Base-by-base conservation (phyloP, 2,329 filamentous ascomycete genomes). In the Rhynchosporium agropyri region DNA sequence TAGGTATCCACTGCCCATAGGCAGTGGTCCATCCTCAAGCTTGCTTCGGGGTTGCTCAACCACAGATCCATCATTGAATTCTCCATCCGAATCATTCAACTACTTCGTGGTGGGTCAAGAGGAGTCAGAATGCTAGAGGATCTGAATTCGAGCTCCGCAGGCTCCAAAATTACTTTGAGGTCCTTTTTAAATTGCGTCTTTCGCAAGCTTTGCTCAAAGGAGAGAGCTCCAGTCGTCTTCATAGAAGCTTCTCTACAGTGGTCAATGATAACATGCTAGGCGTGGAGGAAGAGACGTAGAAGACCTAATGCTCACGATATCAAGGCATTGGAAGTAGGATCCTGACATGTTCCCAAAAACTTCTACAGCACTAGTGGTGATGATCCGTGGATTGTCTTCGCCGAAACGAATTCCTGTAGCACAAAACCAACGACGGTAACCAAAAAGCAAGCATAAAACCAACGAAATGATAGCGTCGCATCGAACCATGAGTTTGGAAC, bases 391-490 rank as follows among this genome's bases (percentile, higher is more conserved):
- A 8, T 31, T 7, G 15, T 38, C 29, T 38, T 40, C n/a, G 31
- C 49, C 49, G 31, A 38, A 53, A 53, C 49, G 38, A 20, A 53
- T 10, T n/a, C 13, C 49, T 8, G 31, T 53, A 53, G 13, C 48
- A 38, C 31, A 20, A 36, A 12, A 15, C 29, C 49, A 51, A 51
- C 29, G 15, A 51, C 5, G 13, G 15, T 26, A 33, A 38, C 31
- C 49, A 36, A 28, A n/a, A 51, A 51, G 42, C 43, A 53, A 53
- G 49, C 49, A 53, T 46, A 46, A 46, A 20, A 38, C 29, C 28
- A 53, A 38, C 29, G n/a, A 53, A 31, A 53, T 53, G 31, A 38
- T 31, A 53, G 20, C 49, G 49, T 53, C 31, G 31, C 49, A 33
- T 15, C 31, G 13, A 53, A 53, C 49, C 49, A n/a, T 29, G 29